Percentiles rank a stretch among this genome's conserved stretches.
These are phyloP conservation scores for Globisporangium alternatum DNA, from an alignment of 352 stramenopile genomes.

Conservation along the genomic window DNA sequence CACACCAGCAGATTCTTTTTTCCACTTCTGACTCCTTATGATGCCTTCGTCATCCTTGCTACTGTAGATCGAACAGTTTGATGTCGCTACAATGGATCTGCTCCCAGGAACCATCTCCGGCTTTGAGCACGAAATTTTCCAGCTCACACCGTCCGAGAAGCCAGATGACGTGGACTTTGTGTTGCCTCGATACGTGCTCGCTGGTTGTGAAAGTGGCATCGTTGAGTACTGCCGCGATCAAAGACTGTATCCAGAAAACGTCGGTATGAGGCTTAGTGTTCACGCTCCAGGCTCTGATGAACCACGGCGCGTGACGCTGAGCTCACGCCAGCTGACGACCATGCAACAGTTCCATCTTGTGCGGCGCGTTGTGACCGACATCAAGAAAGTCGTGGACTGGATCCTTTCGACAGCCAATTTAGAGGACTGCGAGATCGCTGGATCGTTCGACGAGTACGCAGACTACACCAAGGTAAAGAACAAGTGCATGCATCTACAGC, in stretches of 20 bases:
- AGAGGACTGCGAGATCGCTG: background rate
- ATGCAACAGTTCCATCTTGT: background rate
- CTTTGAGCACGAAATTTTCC: background rate
- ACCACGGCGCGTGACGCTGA: background rate
- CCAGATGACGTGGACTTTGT: conserved; percentile 4
- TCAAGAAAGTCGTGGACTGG: background rate
- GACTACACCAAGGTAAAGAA: background rate
- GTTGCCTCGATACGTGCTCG: background rate
- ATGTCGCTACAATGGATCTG: background rate
- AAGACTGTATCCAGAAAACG: background rate
- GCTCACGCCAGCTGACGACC: background rate
- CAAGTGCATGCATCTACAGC: background rate
- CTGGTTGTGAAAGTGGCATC: background rate
- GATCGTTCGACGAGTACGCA: background rate
- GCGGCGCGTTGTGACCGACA: background rate
- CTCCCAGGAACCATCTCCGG: conserved; percentile 1
- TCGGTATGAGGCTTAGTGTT: background rate
- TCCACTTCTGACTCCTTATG: background rate
- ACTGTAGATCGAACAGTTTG: background rate
- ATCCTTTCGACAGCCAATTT: background rate
- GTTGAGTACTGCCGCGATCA: background rate
- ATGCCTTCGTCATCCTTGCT: background rate
- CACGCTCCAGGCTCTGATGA: background rate
- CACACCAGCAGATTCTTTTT: background rate
- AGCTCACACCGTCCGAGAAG: background rate